Evolutionary conservation across 2,329 filamentous ascomycete species (phyloP), one percentile per base, ranked within the genome.

Genomic region (Dothiorella sarmentorum): DNA sequence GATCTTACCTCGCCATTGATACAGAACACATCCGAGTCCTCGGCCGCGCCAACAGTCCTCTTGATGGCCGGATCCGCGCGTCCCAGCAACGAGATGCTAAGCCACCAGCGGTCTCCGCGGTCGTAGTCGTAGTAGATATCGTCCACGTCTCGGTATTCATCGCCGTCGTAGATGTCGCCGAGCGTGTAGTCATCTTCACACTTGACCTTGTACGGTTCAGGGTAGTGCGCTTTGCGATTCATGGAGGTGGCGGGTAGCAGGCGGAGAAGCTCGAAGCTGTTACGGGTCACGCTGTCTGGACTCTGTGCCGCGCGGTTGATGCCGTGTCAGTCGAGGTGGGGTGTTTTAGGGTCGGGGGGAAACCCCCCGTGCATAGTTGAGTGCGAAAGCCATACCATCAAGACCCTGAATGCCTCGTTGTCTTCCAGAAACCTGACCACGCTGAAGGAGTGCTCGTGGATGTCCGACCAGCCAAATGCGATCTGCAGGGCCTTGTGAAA

Each of bases 51-150:
- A 7, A 59, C n/a, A 0, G 15, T 24, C 18, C n/a, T 11, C 24
- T 35, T 37, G 24, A 43, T 7, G 10, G 3, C 15, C 4, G 56
- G 31, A 10, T 52, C 44, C 22, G 47, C 47, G 6, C 35, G 2
- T 6, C 56, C 56, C 15, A 59, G 45, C 20, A 55, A 51, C 17
- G 7, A n/a, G 29, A 59, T 42, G 11, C 10, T 11, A 22, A 43
- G 56, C 4, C 7, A 3, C 56, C 56, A 55, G 31, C 33, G 11
- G 20, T 59, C 47, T 3, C 56, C 45, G 5, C 10, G 7, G 18
- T 59, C 56, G 45, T 59, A 59, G 26, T 55, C 56, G 37, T 59
- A 55, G 3, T 9, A 18, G 10, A 59, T 17, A 15, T 42, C 10
- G 24, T 35, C 38, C 31, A 29, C 43, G 20, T 24, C 56, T 6